Evolutionary conservation across 352 stramenopile species (phyloP), one percentile per base, ranked within the genome.

Genomic region (Globisporangium nunn): DNA sequence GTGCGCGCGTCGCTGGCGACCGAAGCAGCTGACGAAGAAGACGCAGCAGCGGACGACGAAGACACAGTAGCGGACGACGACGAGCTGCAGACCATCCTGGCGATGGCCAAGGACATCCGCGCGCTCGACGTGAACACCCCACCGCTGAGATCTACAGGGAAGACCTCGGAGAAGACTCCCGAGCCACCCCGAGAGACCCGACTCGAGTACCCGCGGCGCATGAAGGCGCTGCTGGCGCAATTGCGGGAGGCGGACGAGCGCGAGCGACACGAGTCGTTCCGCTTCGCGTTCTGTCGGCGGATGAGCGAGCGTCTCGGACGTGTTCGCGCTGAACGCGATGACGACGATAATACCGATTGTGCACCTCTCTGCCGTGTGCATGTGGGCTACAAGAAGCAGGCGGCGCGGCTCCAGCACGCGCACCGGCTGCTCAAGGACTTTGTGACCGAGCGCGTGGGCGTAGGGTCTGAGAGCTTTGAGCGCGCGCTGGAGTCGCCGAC

Each of bases 121-220:
- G 45, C 41, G 15, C 41, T 23, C n/a, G 10, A 8, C 7, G 35
- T 15, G 35, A 14, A 12, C 8, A 14, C 35, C 7, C 35, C 35
- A 23, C 23, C 23, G 23, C 23, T 23, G 23, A 23, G 23, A 23
- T 23, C 23, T 23, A 23, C 23, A 37, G 33, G 10, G 33, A 37
- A 37, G 33, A 37, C 10, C 33, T 0, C 33, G 33, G 33, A 37
- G 23, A 49, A 56, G 4, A 33, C 64, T 23, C 23, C 23, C 23
- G 23, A 23, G 23, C 23, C 23, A 23, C 23, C 23, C 6, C 48
- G 30, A n/a, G 48, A 55, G 11, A 40, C 66, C 10, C 52, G 60
- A 39, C n/a, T 89, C 29, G 61, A 80, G 54, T 83, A 85, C 48
- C 76, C 71, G n/a, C 66, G 63, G 17, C 69, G 74, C 15, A 59